phyloP scores from a whole-genome alignment of 257 asterid genomes.

The Gardenia jasminoides region DNA sequence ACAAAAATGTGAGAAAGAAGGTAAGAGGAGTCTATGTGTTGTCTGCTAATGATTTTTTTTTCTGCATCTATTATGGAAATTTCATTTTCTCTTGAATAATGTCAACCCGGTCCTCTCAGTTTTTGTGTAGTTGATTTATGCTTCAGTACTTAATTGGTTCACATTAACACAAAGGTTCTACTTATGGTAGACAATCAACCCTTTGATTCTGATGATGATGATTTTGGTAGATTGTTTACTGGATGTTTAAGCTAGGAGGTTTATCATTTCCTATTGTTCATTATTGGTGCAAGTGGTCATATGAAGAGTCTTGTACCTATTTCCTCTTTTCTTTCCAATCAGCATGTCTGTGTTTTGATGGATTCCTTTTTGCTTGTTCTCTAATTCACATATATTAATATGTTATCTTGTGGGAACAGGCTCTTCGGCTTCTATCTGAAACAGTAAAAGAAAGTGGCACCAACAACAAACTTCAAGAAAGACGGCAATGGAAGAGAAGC shows the following conservation, averaged over 20 bases:
- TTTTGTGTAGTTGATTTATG: neutral
- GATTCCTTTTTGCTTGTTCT: neutral
- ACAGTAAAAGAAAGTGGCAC: conserved; percentile 57
- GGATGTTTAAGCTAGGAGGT: neutral
- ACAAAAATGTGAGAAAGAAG: conserved; percentile 65
- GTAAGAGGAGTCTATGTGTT: conserved; percentile 28
- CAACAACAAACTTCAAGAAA: conserved; percentile 35
- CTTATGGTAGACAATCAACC: neutral
- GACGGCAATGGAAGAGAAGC: conserved; percentile 43
- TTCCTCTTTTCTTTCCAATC: neutral
- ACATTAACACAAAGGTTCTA: neutral
- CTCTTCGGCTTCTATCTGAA: conserved; percentile 76
- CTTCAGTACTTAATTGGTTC: neutral
- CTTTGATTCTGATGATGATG: neutral
- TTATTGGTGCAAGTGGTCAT: neutral
- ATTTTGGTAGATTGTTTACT: neutral
- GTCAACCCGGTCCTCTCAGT: neutral
- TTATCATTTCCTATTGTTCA: neutral
- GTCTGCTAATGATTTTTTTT: neutral
- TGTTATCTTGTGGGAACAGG: conserved; percentile 44
- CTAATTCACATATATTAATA: neutral
- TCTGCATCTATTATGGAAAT: neutral
- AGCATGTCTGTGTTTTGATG: neutral
- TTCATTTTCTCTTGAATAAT: neutral
- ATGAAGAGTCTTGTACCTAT: neutral